phyloP scores from a whole-genome alignment of 441 rosid genomes.

The Jatropha podagrica region DNA sequence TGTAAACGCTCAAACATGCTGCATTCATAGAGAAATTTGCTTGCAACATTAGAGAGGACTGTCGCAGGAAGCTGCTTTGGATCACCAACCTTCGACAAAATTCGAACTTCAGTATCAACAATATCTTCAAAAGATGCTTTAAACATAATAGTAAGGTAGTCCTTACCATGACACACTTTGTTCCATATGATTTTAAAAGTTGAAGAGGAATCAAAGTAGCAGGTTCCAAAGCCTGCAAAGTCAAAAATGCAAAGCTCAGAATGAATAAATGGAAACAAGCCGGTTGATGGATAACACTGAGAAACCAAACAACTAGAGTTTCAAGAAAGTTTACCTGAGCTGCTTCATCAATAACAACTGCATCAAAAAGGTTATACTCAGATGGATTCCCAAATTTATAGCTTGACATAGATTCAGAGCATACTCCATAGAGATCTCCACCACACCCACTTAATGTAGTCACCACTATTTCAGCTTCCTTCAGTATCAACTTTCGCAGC shows the following conservation, averaged over 20 bases:
- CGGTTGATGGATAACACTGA: conserved; percentile 13
- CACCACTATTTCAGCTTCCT: conserved; percentile 96
- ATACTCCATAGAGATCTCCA: conserved; percentile 95
- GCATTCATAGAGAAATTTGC: conserved; percentile 86
- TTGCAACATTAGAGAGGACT: conserved; percentile 92
- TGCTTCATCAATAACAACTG: conserved; percentile 96
- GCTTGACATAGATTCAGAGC: conserved; percentile 79
- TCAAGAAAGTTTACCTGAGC: conserved; percentile 67
- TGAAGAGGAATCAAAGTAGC: conserved; percentile 98
- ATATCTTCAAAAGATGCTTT: conserved; percentile 5
- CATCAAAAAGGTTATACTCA: conserved; percentile 89
- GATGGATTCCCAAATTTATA: conserved; percentile 73
- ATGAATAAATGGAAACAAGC: conserved; percentile 20
- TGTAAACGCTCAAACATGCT: conserved; percentile 99
- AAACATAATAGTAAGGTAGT: neutral
- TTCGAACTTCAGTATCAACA: conserved; percentile 23
- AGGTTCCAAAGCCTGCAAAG: conserved; percentile 91
- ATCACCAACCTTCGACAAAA: conserved; percentile 81
- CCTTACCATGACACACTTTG: conserved; percentile 90
- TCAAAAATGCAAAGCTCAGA: conserved; percentile 27
- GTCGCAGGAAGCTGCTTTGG: conserved; percentile 99
- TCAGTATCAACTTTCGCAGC: conserved; percentile 73
- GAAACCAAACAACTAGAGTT: conserved; percentile 21
- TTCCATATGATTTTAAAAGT: conserved; percentile 83
- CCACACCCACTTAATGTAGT: conserved; percentile 98